Percentiles rank a stretch among this genome's conserved stretches.
These are phyloP conservation scores for Nephelium lappaceum DNA, from an alignment of 345 rosid genomes.

Conservation along the genomic window DNA sequence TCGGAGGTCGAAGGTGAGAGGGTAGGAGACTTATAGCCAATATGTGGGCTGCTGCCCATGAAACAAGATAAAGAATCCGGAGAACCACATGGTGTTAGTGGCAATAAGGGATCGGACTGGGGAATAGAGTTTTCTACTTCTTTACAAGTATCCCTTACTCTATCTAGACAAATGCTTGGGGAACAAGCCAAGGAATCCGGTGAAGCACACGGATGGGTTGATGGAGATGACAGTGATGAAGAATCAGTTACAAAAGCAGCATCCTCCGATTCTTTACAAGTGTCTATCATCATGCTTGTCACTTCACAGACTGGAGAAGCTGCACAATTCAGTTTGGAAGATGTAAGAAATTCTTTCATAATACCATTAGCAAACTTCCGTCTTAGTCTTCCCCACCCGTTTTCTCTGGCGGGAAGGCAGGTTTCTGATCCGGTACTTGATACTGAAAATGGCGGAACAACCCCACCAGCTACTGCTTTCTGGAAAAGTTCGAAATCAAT, in stretches of 20 bases:
- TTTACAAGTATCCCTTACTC: constrained; percentile 29
- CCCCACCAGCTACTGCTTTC: constrained; percentile 69
- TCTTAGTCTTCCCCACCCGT: constrained; percentile 65
- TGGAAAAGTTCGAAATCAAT: constrained; percentile 62
- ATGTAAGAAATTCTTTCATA: constrained; percentile 52
- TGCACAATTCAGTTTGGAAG: constrained; percentile 41
- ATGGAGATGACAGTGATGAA: constrained; percentile 39
- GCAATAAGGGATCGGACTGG: constrained; percentile 29
- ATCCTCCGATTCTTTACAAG: constrained; percentile 26
- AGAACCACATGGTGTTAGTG: constrained; percentile 39
- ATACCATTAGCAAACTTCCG: constrained; percentile 59
- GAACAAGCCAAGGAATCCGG: constrained; percentile 50
- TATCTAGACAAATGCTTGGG: constrained; percentile 30
- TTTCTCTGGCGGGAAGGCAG: constrained; percentile 65
- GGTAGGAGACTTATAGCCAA: constrained; percentile 58
- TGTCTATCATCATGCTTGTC: constrained; percentile 33
- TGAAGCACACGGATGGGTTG: constrained; percentile 41
- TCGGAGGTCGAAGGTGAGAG: constrained; percentile 73
- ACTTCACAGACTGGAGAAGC: constrained; percentile 19
- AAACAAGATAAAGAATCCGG: constrained; percentile 48
- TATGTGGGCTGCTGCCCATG: constrained; percentile 42
- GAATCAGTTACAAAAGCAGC: constrained; percentile 18
- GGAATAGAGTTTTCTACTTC: constrained; percentile 27
- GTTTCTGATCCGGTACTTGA: constrained; percentile 55
- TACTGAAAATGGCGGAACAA: constrained; percentile 60